Percentiles rank a stretch among this genome's conserved stretches.
Evolutionary conservation across 352 stramenopile genomes (phyloP).

Genomic region (Phytopythium delawarense): DNA sequence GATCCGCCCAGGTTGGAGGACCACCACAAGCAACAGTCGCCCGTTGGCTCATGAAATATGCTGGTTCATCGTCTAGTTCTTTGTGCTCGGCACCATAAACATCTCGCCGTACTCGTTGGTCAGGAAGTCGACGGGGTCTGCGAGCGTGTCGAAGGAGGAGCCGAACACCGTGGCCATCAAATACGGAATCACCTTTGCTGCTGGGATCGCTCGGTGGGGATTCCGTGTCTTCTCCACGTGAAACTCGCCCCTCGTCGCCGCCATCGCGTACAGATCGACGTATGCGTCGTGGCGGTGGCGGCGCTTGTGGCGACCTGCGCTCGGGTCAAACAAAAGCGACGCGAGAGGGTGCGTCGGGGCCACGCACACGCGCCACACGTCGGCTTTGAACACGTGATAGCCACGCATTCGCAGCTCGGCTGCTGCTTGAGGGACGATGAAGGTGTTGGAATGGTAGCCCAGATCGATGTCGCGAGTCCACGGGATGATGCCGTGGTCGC

Average conservation of each 20-base stretch:
- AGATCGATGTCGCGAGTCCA: constrained; percentile 53
- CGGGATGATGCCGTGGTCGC: constrained; percentile 38
- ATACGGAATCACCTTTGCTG: constrained; percentile 21
- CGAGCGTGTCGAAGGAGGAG: constrained; percentile 30
- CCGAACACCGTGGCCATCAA: constrained; percentile 26
- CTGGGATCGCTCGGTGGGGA: constrained; percentile 2
- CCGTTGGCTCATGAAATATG: no score
- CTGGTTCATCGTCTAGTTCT: not conserved
- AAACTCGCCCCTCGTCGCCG: constrained; percentile 7
- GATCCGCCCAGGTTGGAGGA: no score
- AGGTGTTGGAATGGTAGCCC: not conserved
- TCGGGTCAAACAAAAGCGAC: constrained; percentile 22
- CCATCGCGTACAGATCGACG: constrained; percentile 30
- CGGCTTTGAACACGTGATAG: constrained; percentile 44
- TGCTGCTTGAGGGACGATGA: constrained; percentile 10
- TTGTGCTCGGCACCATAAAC: constrained; percentile 17
- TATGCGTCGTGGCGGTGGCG: constrained; percentile 18
- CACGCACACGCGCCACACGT: constrained; percentile 37
- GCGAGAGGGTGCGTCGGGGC: constrained; percentile 36
- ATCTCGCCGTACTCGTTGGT: constrained; percentile 22
- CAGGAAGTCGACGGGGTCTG: constrained; percentile 29
- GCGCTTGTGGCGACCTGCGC: constrained; percentile 4
- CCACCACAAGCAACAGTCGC: no score
- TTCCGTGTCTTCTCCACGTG: not conserved
- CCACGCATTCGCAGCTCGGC: constrained; percentile 21